Conservation (phyloP, 2,329 filamentous ascomycete genomes). For the Colletotrichum noveboracense region DNA sequence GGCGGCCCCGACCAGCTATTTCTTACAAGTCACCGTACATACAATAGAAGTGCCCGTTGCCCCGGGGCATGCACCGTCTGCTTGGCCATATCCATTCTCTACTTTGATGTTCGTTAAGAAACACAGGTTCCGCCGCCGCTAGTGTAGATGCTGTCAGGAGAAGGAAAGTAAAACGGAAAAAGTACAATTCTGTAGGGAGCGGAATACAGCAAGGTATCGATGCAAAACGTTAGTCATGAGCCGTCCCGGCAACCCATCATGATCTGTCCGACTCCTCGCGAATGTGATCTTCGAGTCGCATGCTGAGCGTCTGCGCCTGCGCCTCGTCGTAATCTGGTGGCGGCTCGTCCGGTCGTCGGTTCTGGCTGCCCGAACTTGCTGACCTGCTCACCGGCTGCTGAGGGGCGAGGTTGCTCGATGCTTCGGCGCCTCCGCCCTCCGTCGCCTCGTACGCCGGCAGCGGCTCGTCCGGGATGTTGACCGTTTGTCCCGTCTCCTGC, state of each 20-base stretch:
- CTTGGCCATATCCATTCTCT: background rate
- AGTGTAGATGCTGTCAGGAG: conserved; percentile 12
- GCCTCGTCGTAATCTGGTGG: conserved; percentile 93
- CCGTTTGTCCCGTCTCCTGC: conserved; percentile 66
- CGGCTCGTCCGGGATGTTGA: conserved; percentile 80
- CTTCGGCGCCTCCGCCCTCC: conserved; percentile 29
- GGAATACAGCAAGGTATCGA: conserved; percentile 18
- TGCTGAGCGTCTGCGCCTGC: conserved; percentile 71
- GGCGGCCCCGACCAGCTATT: background rate
- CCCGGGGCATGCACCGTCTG: background rate
- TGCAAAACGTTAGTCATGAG: conserved; percentile 14
- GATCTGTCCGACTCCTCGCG: conserved; percentile 74
- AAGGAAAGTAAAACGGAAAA: background rate
- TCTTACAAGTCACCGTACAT: background rate
- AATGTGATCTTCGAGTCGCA: conserved; percentile 70
- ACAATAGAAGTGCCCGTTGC: background rate
- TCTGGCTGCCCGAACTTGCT: conserved; percentile 40
- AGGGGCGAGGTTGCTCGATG: conserved; percentile 34
- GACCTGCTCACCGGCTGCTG: conserved; percentile 35
- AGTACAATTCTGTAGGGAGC: conserved; percentile 8
- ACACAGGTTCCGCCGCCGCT: conserved; percentile 11
- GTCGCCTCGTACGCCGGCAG: conserved; percentile 84
- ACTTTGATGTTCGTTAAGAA: conserved; percentile 7
- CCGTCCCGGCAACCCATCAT: conserved; percentile 25
- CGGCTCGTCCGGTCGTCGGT: conserved; percentile 69